Conservation (phyloP, 2,329 filamentous ascomycete species). For the Hawksworthiomyces lignivorus region DNA sequence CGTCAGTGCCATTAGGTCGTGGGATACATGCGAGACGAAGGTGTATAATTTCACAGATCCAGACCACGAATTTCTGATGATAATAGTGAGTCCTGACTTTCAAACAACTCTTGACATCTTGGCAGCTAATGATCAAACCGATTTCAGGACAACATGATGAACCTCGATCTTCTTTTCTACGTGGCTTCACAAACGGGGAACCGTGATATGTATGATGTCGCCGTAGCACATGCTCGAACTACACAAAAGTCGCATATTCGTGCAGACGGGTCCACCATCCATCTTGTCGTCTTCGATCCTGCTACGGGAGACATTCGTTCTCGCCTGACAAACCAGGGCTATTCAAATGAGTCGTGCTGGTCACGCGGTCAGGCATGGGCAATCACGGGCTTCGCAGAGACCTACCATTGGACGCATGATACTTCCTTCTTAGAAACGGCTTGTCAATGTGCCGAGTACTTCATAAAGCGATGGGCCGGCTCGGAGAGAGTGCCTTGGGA, state of each 20-base stretch:
- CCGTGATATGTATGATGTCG: conserved; percentile 24
- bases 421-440: conserved; percentile 36
- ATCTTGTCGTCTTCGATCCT: conserved; percentile 38
- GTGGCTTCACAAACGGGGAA: conserved; percentile 26
- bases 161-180: conserved; percentile 36
- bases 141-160: conserved; percentile 31
- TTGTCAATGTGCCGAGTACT: conserved; percentile 39
- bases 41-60: conserved; percentile 29
- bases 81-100: conserved; percentile 33
- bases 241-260: conserved; percentile 34
- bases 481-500: conserved; percentile 21
- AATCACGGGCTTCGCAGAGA: conserved; percentile 41
- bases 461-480: conserved; percentile 30
- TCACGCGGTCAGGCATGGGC: conserved; percentile 44
- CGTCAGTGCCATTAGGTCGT: conserved; percentile 31
- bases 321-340: conserved; percentile 40
- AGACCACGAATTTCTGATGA: conserved; percentile 29
- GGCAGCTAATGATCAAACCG: no score
- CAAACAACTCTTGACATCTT: no score
- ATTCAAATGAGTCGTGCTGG: conserved; percentile 38
- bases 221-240: conserved; percentile 31
- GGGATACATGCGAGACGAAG: conserved; percentile 35
- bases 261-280: conserved; percentile 28
- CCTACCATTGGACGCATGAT: conserved; percentile 40
- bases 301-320: conserved; percentile 32